A percentile compares a stretch with the other conserved stretches of the same genome.
Conservation (phyloP, 345 rosid species). For the Acer negundo region DNA sequence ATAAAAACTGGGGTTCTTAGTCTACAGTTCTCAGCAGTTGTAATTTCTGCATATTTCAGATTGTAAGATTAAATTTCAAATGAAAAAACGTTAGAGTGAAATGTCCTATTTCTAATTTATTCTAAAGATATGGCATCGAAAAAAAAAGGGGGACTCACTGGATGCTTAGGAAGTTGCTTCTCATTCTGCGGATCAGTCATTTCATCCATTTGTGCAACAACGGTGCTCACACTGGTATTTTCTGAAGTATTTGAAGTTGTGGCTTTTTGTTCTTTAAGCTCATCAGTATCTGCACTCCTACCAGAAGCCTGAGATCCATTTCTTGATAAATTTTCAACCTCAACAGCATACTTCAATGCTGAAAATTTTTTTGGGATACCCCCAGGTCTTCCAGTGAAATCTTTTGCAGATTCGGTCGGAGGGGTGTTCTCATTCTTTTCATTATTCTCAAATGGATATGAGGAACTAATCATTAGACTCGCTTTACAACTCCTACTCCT, state of each 20-base stretch:
- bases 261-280: conserved; percentile 34
- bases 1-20: not conserved
- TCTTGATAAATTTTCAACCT: conserved; percentile 31
- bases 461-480: conserved; percentile 36
- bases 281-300: conserved; percentile 33
- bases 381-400: conserved; percentile 42
- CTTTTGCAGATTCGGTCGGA: conserved; percentile 37
- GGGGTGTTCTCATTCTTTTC: conserved; percentile 40
- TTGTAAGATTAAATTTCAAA: not conserved
- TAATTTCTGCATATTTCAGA: conserved; percentile 4
- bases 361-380: conserved; percentile 30
- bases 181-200: conserved; percentile 29
- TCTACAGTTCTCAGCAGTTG: not conserved
- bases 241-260: conserved; percentile 28
- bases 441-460: conserved; percentile 33
- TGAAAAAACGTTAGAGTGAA: not conserved
- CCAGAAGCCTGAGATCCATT: conserved; percentile 39
- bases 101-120: not conserved
- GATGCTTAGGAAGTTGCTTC: conserved; percentile 39
- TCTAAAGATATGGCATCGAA: not conserved
- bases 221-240: conserved; percentile 14
- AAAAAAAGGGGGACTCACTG: conserved; percentile 32
- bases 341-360: conserved; percentile 30
- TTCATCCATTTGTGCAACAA: conserved; percentile 21
- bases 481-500: conserved; percentile 79